Evolutionary conservation across 2,329 filamentous ascomycete genomes (phyloP).

Genomic region (Aplosporella prunicola): DNA sequence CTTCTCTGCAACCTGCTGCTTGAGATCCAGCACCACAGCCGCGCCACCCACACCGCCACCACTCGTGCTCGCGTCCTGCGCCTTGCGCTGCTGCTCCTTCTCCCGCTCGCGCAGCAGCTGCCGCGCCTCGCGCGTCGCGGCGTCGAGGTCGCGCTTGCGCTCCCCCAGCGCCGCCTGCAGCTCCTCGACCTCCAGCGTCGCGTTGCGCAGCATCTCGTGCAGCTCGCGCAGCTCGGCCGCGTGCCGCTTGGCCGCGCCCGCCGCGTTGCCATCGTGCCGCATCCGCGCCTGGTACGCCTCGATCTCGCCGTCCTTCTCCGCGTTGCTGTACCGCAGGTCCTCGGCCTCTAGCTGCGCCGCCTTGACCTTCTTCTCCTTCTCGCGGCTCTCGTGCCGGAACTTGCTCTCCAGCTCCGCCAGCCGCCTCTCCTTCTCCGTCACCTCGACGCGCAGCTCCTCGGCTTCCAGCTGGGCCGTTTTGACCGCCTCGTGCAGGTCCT

Average conservation of each 20-base stretch:
- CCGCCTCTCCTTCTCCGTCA: constrained; percentile 16
- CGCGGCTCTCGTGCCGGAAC: constrained; percentile 13
- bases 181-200: constrained; percentile 17
- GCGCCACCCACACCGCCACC: constrained; percentile 20
- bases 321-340: constrained; percentile 59
- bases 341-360: constrained; percentile 46
- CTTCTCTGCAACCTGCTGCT: constrained; percentile 49
- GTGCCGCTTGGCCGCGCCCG: constrained; percentile 15
- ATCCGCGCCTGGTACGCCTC: constrained; percentile 25
- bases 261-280: constrained; percentile 10
- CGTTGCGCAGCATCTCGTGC: constrained; percentile 14
- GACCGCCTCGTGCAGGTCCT: constrained; percentile 51
- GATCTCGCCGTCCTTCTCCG: constrained; percentile 45
- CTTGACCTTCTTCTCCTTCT: constrained; percentile 15
- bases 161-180: constrained; percentile 14
- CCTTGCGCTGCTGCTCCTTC: constrained; percentile 4
- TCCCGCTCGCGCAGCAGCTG: constrained; percentile 19
- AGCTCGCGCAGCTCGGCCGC: constrained; percentile 16
- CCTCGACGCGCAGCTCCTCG: constrained; percentile 39
- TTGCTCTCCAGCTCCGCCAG: constrained; percentile 14
- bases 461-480: constrained; percentile 54
- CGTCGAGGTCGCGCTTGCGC: constrained; percentile 13
- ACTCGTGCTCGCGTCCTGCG: constrained; percentile 20
- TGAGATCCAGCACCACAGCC: constrained; percentile 21
- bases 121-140: constrained; percentile 12